Base-by-base conservation (phyloP, 1,284 basidiomycete genomes). In the Trametes polyzona region DNA sequence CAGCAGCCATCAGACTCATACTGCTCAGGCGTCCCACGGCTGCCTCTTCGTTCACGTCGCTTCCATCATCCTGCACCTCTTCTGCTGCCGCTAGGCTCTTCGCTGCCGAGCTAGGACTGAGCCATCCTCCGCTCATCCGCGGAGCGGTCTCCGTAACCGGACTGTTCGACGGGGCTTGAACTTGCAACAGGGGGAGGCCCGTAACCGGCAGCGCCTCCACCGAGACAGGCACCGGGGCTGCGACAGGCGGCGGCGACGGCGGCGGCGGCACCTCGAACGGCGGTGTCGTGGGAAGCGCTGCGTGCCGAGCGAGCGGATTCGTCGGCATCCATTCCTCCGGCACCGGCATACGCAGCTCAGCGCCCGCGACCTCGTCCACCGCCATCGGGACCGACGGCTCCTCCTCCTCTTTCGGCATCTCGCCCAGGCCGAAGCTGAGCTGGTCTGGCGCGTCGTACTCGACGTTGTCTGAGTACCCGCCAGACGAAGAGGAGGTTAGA, bases 1-100 rank as follows among this genome's bases (percentile, higher is more conserved):
- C 87, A 7, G 92, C 90, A 32, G 93, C 93, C 74, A 98, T 92
- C 55, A 98, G 76, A 69, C 93, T 95, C 89, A 98, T 94, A 59
- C 94, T 95, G 6, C 93, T 92, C 52, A 96, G 80, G 56, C 95
- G 83, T 3, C 95, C 96, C 16, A 96, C 83, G 1, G 92, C 87
- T 12, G 92, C 93, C 69, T 96, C 93, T 65, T 84, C 79, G 43
- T 73, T 74, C 16, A 76, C 71, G 46, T 81, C 77, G 27, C 71
- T 71, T 17, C 76, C 63, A 10, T 62, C 67, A 24, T 59, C 64
- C 26, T 60, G 57, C 33, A 42, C 55, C 32, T 61, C 56, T 27
- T 64, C 58, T 26, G 47, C 35, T 29, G 41, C 47, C 24, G 40
- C 49, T 30, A 53, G 26, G 21, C 57, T 44, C 11, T 21, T 21